Conservation (phyloP, 768 basidiomycete genomes). For the Mycena venus region DNA sequence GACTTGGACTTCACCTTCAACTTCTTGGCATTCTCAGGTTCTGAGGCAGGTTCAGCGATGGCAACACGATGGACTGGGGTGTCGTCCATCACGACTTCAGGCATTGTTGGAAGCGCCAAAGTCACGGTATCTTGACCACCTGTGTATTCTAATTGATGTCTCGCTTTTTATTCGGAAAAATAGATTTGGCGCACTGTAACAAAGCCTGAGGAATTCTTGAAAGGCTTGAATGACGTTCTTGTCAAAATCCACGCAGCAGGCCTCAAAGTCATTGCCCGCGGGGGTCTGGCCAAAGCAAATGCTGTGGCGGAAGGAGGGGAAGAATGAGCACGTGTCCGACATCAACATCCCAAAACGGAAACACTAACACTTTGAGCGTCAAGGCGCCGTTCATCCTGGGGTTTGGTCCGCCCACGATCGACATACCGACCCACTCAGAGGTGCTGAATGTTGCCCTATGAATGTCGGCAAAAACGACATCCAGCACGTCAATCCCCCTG, state of each 20-base stretch:
- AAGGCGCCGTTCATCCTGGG: slow-evolving; percentile 14
- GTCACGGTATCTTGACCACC: no score
- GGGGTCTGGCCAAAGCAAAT: neutral
- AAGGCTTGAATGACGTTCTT: neutral
- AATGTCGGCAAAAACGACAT: neutral
- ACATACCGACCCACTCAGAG: neutral
- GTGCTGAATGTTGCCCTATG: neutral
- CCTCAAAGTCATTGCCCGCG: neutral
- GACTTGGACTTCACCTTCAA: no score
- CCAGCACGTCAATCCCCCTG: neutral
- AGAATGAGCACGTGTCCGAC: neutral
- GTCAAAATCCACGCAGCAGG: neutral
- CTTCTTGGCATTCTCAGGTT: no score
- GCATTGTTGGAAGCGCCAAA: no score
- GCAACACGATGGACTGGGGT: no score
- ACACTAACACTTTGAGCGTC: slow-evolving; percentile 4
- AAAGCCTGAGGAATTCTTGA: neutral
- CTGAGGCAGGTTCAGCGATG: no score
- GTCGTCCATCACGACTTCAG: no score
- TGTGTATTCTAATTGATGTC: no score
- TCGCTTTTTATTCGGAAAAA: no score
- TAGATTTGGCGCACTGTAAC: neutral
- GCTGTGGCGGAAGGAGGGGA: neutral
- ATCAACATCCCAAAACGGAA: neutral
- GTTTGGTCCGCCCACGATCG: neutral